phyloP scores from a whole-genome alignment of 1,284 basidiomycete genomes.

The Golubevia sp. region DNA sequence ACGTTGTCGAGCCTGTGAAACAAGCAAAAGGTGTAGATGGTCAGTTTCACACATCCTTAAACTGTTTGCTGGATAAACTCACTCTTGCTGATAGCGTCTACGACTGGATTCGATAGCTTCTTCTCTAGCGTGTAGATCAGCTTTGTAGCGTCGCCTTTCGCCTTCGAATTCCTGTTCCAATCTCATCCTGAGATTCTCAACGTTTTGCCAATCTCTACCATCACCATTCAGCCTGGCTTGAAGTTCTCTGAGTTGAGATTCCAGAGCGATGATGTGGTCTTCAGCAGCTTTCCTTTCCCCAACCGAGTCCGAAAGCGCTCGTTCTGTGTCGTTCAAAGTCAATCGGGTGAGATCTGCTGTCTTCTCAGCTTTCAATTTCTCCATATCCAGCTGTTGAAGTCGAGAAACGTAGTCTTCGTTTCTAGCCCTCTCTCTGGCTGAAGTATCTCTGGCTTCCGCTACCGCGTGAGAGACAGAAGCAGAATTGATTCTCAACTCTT shows the following conservation, averaged over 20 bases:
- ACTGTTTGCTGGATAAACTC: too few relatives aligned
- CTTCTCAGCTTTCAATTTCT: constrained; percentile 11
- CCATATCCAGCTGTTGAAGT: constrained; percentile 8
- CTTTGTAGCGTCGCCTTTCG: constrained; percentile 75
- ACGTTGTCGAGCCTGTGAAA: constrained; percentile 7
- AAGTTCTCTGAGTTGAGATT: constrained; percentile 69
- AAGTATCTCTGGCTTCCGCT: constrained; percentile 61
- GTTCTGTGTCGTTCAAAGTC: constrained; percentile 19
- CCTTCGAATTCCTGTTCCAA: constrained; percentile 76
- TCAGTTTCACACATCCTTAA: too few relatives aligned
- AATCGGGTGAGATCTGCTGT: constrained; percentile 5
- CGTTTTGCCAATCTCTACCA: constrained; percentile 71
- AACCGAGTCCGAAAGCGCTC: constrained; percentile 65
- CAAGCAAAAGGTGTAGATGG: too few relatives aligned
- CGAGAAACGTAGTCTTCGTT: constrained; percentile 7
- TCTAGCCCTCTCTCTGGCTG: constrained; percentile 71
- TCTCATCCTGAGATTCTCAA: constrained; percentile 70
- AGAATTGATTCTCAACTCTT: constrained; percentile 72
- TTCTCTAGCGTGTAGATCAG: constrained; percentile 76
- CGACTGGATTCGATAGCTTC: constrained; percentile 77
- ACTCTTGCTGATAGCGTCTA: constrained; percentile 63
- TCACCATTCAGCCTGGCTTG: constrained; percentile 73
- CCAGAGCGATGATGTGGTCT: constrained; percentile 67
- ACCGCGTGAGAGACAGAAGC: constrained; percentile 70
- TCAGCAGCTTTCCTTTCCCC: constrained; percentile 69